Evolutionary conservation across 257 asterid genomes (phyloP).

Genomic region (Gentiana macrophylla): DNA sequence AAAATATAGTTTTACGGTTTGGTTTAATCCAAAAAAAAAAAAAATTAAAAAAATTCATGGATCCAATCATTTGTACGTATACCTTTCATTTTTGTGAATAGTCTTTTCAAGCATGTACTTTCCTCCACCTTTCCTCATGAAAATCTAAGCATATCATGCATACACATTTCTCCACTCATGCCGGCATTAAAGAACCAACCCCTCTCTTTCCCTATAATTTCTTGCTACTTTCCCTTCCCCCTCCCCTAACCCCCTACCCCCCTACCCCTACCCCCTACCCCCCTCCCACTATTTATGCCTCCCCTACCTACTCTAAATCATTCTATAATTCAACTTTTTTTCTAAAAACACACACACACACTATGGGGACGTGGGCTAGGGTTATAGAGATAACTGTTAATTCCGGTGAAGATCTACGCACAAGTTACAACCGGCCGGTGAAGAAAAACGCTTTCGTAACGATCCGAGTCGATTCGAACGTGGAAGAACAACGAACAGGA

Average conservation of each 20-base stretch:
- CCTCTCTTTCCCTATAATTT: slow-evolving; percentile 22
- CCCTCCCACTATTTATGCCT: too few species aligned
- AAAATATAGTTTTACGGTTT: too few species aligned
- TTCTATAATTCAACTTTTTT: neutral
- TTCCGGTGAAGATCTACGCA: slow-evolving; percentile 47
- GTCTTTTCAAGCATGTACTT: neutral
- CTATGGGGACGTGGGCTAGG: neutral
- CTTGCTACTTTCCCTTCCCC: slow-evolving; percentile 18
- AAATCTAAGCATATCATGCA: too few species aligned
- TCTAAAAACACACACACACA: neutral
- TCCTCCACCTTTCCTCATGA: slow-evolving; percentile 1
- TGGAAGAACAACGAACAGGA: slow-evolving; percentile 19
- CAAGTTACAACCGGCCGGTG: slow-evolving; percentile 16
- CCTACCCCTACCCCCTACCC: neutral
- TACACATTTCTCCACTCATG: neutral
- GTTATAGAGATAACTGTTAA: slow-evolving; percentile 52
- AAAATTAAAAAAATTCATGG: too few species aligned
- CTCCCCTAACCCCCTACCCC: neutral
- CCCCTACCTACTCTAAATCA: neutral
- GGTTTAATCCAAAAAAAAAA: too few species aligned
- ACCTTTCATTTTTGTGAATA: too few species aligned
- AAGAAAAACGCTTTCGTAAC: slow-evolving; percentile 40
- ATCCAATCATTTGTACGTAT: too few species aligned
- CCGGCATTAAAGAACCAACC: slow-evolving; percentile 23
- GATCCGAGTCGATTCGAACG: slow-evolving; percentile 29